Base-by-base conservation (phyloP, 2,329 filamentous ascomycete species). In the Fusarium subglutinans region DNA sequence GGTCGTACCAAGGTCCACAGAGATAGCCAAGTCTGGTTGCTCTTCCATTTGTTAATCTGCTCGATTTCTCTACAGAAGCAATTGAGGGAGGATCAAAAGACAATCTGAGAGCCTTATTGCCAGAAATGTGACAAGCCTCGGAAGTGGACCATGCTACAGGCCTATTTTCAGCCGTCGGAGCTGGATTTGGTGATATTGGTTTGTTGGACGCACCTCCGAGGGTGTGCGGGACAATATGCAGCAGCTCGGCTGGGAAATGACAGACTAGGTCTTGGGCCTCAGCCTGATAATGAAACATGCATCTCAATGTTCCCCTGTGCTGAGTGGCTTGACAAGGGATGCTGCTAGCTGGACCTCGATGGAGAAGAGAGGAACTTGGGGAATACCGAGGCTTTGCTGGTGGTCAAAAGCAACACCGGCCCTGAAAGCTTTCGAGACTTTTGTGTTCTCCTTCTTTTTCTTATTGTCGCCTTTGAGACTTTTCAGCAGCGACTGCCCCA, bases 1-100 rank as follows among this genome's bases (percentile, higher is more conserved):
- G 24, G 85, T 86, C 26, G 84, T 86, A 37, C 84, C 85, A 22
- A 86, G 73, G 66, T 86, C 85, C 22, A 87, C 76, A 17, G 84
- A 82, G 26, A 86, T 82, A 15, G 84, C 76, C 18, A 86, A 77
- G 62, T 84, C 83, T 38, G 84, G 82, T 45, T 74, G 66, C 17
- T 70, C 59, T 20, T 66, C 69, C 76, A 78, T 78, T 17, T 26
- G 56, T 41, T 51, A 26, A 17, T n/a, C 35, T 43, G 26, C 40
- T 54, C 17, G 35, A 30, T 28, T 41, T n/a, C 26, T 15, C 18
- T n/a, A 4, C 3, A 12, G 48, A 6, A 33, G 54, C 6, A 51
- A 24, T n/a, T 11, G 20, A n/a, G 20, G n/a, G 30, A 48, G 22
- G 26, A 18, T 33, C 24, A 43, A 26, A 20, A n/a, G 12, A 44